Conservation (phyloP, 2,329 filamentous ascomycete genomes). For the Colletotrichum noveboracense region DNA sequence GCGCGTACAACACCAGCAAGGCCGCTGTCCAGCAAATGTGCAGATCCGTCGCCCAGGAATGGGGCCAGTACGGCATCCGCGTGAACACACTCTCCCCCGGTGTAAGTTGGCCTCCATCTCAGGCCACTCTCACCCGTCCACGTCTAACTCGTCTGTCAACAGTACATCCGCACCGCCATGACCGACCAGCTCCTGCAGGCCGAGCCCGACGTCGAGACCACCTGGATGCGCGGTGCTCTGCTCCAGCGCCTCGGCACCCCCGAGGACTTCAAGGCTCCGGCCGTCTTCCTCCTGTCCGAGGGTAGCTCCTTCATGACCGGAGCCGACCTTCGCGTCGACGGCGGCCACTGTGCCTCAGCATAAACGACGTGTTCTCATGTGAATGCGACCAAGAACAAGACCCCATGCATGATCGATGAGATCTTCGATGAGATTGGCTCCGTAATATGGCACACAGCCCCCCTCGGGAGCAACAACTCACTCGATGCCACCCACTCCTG, state of each 20-base stretch:
- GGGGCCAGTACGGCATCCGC: slow-evolving; percentile 66
- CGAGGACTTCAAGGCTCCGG: slow-evolving; percentile 63
- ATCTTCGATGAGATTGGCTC: not conserved
- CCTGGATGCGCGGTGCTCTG: slow-evolving; percentile 58
- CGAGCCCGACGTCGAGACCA: slow-evolving; percentile 55
- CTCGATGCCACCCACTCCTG: not conserved
- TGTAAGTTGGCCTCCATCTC: slow-evolving; percentile 29
- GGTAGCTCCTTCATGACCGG: slow-evolving; percentile 65
- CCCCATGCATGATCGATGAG: not conserved
- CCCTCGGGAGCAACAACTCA: not conserved
- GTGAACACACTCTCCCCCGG: slow-evolving; percentile 72
- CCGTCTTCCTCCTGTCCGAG: slow-evolving; percentile 61
- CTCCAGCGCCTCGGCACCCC: slow-evolving; percentile 58
- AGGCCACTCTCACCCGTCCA: not conserved
- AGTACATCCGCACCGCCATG: slow-evolving; percentile 55
- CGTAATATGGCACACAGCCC: not conserved
- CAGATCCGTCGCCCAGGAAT: slow-evolving; percentile 65
- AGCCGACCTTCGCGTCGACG: slow-evolving; percentile 60
- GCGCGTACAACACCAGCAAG: slow-evolving; percentile 68
- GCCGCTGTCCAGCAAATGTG: slow-evolving; percentile 65
- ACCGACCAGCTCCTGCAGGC: slow-evolving; percentile 47
- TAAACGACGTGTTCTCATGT: slow-evolving; percentile 11
- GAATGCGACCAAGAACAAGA: not conserved
- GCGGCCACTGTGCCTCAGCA: slow-evolving; percentile 53
- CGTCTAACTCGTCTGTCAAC: not conserved